These are phyloP conservation scores for Sergeia podlipaevii DNA, from an alignment of 208 protist species.

Conservation along the genomic window DNA sequence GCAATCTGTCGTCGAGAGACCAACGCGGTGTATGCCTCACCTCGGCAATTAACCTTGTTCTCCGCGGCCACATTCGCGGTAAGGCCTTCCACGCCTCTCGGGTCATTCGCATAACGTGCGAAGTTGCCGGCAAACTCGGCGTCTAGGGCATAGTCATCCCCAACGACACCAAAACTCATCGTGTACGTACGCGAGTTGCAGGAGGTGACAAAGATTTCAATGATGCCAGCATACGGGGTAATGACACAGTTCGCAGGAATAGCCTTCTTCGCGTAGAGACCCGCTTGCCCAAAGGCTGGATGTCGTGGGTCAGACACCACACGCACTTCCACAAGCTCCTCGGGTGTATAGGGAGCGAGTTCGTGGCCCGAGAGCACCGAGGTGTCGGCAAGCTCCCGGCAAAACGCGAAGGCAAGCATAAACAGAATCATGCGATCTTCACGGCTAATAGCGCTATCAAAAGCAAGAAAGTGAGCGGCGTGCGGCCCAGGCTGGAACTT, in stretches of 20 bases:
- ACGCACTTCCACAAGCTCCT: conserved; percentile 77
- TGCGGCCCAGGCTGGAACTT: conserved; percentile 57
- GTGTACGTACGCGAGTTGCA: conserved; percentile 87
- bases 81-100: conserved; percentile 61
- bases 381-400: conserved; percentile 31
- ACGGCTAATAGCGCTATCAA: conserved; percentile 67
- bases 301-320: conserved; percentile 72
- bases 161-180: conserved; percentile 81
- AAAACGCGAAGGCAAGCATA: conserved; percentile 58
- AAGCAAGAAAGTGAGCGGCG: conserved; percentile 68
- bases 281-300: conserved; percentile 84
- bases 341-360: conserved; percentile 47
- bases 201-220: conserved; percentile 76
- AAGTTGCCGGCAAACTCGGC: conserved; percentile 89
- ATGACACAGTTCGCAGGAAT: conserved; percentile 76
- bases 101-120: conserved; percentile 88
- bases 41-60: conserved; percentile 66
- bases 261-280: conserved; percentile 62
- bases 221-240: conserved; percentile 76
- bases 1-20: conserved; percentile 65
- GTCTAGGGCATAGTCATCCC: conserved; percentile 82
- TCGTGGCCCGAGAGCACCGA: conserved; percentile 19
- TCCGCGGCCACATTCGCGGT: conserved; percentile 76
- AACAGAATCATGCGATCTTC: conserved; percentile 67
- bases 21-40: conserved; percentile 85